phyloP scores from a whole-genome alignment of 176 grass and related monocot species.

The Hordeum marinum region DNA sequence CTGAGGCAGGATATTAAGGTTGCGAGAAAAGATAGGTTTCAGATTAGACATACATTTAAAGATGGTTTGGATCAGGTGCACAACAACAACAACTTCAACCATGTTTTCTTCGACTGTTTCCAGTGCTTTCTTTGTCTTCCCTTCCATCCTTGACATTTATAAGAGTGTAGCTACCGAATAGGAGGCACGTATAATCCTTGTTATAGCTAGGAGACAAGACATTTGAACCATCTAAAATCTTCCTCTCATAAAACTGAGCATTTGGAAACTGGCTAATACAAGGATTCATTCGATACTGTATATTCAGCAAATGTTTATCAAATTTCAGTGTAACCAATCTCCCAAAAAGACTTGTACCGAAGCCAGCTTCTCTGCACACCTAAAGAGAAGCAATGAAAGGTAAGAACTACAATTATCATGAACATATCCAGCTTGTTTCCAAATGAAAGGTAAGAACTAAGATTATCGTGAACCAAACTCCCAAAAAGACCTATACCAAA shows the following conservation, averaged over 20 bases:
- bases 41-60: constrained; percentile 51
- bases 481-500: constrained; percentile 36
- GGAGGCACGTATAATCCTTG: constrained; percentile 31
- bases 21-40: background rate
- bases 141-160: constrained; percentile 57
- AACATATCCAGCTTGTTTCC: background rate
- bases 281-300: constrained; percentile 82
- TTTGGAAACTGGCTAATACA: background rate
- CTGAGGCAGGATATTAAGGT: background rate
- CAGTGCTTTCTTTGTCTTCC: constrained; percentile 56
- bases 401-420: background rate
- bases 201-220: constrained; percentile 34
- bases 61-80: constrained; percentile 52
- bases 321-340: constrained; percentile 51
- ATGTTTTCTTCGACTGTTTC: constrained; percentile 58
- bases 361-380: constrained; percentile 63
- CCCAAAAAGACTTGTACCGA: constrained; percentile 69
- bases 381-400: constrained; percentile 20
- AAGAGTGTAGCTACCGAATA: constrained; percentile 59
- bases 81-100: constrained; percentile 66
- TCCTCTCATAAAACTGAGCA: background rate
- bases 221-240: background rate
- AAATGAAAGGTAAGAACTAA: too few relatives aligned
- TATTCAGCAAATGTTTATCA: constrained; percentile 66
- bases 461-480: constrained; percentile 36